A percentile compares a stretch with the other conserved stretches of the same genome.
Evolutionary conservation across 371 early-diverging fungal genomes (phyloP).

Genomic region (Mortierella sp.): DNA sequence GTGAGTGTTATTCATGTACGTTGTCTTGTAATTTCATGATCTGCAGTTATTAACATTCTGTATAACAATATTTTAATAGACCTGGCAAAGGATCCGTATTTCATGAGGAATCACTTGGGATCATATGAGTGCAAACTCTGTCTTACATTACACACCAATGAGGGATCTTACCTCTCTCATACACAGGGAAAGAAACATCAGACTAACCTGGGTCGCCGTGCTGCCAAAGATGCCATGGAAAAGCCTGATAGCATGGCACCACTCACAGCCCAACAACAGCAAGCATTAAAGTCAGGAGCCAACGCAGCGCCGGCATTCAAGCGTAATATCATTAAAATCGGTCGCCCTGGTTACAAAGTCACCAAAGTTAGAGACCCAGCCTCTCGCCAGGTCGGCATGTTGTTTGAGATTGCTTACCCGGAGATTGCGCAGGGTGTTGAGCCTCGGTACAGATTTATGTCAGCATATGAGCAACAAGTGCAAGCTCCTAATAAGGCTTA

Average conservation of each 20-base stretch:
- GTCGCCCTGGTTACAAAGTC: constrained; percentile 98
- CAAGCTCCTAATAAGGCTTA: constrained; percentile 91
- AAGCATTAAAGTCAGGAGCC: constrained; percentile 31
- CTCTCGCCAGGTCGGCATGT: constrained; percentile 88
- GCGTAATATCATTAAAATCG: constrained; percentile 91
- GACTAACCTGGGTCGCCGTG: constrained; percentile 93
- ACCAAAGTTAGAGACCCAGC: constrained; percentile 93
- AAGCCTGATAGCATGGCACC: constrained; percentile 65
- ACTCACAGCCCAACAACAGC: constrained; percentile 56
- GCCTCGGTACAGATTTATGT: constrained; percentile 97
- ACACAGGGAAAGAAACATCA: constrained; percentile 99
- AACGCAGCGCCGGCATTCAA: constrained; percentile 64
- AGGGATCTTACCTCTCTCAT: constrained; percentile 97
- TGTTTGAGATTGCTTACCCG: constrained; percentile 96
- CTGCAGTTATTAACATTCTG: background rate
- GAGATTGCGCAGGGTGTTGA: constrained; percentile 83
- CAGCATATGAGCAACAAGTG: constrained; percentile 94
- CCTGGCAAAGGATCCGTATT: constrained; percentile 97
- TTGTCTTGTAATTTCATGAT: background rate
- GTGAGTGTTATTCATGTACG: constrained; percentile 7
- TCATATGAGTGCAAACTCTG: constrained; percentile 98
- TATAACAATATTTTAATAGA: constrained; percentile 61
- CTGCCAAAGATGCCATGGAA: constrained; percentile 92
- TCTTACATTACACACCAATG: constrained; percentile 95
- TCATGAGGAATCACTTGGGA: constrained; percentile 98